phyloP scores from a whole-genome alignment of 768 basidiomycete genomes.

The Psilocybe subaeruginosa region DNA sequence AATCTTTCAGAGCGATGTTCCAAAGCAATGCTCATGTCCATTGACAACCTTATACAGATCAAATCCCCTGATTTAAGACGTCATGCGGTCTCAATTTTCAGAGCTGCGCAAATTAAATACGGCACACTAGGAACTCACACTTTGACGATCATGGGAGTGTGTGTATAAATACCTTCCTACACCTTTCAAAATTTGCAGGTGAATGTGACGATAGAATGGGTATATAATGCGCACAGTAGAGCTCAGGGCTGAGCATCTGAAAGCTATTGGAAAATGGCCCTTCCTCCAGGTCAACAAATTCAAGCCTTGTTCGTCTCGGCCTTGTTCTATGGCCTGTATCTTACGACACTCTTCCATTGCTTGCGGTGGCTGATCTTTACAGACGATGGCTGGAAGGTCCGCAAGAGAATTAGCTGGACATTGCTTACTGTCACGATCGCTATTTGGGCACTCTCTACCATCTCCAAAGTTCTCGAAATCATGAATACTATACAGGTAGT shows the following conservation, averaged over 20 bases:
- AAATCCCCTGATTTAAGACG: no score
- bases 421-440: constrained; percentile 7
- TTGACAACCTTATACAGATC: neutral
- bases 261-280: neutral
- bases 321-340: constrained; percentile 14
- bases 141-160: no score
- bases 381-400: constrained; percentile 16
- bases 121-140: no score
- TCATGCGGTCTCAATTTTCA: no score
- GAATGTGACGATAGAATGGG: neutral
- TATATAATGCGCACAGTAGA: neutral
- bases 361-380: constrained; percentile 19
- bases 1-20: no score
- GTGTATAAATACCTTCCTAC: no score
- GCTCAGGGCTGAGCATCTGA: neutral
- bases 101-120: no score
- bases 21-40: no score
- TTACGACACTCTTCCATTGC: constrained; percentile 14
- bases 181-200: no score
- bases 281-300: neutral
- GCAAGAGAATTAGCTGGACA: constrained; percentile 12
- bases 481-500: constrained; percentile 4
- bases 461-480: neutral
- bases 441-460: constrained; percentile 8
- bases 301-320: constrained; percentile 11